These are phyloP conservation scores for Pyrenochaeta sp. DNA, from an alignment of 2,329 filamentous ascomycete genomes.

Conservation along the genomic window DNA sequence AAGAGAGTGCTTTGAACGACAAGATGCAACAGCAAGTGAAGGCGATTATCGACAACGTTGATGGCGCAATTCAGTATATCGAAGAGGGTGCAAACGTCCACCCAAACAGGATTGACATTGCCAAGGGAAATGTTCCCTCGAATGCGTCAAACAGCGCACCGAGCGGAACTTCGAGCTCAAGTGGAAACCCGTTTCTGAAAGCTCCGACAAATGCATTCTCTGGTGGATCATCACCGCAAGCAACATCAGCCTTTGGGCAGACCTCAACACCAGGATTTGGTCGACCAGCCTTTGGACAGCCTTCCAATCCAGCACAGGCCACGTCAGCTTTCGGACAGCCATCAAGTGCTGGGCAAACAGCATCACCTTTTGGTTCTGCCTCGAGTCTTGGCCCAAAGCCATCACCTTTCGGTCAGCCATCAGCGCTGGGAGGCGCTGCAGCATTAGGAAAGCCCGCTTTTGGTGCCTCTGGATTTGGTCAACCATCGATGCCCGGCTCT, in stretches of 20 bases:
- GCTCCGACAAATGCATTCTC: slow-evolving; percentile 5
- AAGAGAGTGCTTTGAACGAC: slow-evolving; percentile 68
- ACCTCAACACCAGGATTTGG: slow-evolving; percentile 30
- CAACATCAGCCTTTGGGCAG: slow-evolving; percentile 50
- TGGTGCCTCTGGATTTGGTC: slow-evolving; percentile 48
- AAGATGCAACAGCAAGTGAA: slow-evolving; percentile 75
- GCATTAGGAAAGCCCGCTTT: slow-evolving; percentile 53
- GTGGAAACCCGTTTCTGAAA: slow-evolving; percentile 38
- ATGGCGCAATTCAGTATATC: slow-evolving; percentile 65
- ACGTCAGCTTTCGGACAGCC: slow-evolving; percentile 36
- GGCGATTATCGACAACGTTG: slow-evolving; percentile 71
- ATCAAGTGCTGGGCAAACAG: slow-evolving; percentile 20
- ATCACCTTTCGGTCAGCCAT: slow-evolving; percentile 43
- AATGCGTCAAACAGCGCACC: slow-evolving; percentile 9
- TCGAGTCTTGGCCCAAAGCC: slow-evolving; percentile 36
- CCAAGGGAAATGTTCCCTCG: slow-evolving; percentile 28
- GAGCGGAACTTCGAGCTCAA: slow-evolving; percentile 10
- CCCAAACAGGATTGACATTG: slow-evolving; percentile 45
- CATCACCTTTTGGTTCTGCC: slow-evolving; percentile 51
- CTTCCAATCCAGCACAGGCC: slow-evolving; percentile 32
- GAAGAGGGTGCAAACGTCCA: slow-evolving; percentile 46
- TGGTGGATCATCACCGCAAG: not conserved
- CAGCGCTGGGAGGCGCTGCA: slow-evolving; percentile 32
- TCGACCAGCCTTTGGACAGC: slow-evolving; percentile 49
- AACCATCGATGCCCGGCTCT: slow-evolving; percentile 43